Conservation (phyloP, 805 yeast genomes). For the Osmozyma mogii region DNA sequence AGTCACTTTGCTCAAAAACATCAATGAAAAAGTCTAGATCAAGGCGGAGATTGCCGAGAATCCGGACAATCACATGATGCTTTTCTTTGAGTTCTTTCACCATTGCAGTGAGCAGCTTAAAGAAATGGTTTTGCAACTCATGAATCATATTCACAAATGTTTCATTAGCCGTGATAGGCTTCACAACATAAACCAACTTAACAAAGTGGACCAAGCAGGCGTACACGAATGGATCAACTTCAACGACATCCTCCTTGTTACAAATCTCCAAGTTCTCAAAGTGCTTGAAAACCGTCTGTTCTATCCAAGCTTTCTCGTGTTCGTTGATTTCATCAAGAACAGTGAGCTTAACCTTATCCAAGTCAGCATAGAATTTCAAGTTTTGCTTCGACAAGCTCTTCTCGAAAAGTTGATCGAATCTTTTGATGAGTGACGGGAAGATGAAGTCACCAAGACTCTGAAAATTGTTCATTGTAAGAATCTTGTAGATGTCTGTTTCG, state of each 20-base stretch:
- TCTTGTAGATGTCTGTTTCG: conserved; percentile 26
- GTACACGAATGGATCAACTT: conserved; percentile 33
- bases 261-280: conserved; percentile 8
- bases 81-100: conserved; percentile 17
- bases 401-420: conserved; percentile 28
- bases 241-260: conserved; percentile 3
- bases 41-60: conserved; percentile 24
- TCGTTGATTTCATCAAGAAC: conserved; percentile 33
- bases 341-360: conserved; percentile 32
- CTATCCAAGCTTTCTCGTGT: conserved; percentile 28
- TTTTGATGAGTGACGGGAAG: conserved; percentile 24
- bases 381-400: conserved; percentile 30
- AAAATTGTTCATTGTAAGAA: conserved; percentile 37
- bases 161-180: conserved; percentile 31
- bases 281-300: conserved; percentile 19
- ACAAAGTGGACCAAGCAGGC: conserved; percentile 34
- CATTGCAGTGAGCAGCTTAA: conserved; percentile 25
- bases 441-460: conserved; percentile 25
- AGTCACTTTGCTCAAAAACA: conserved; percentile 28
- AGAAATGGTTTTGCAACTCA: conserved; percentile 29
- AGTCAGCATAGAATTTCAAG: conserved; percentile 32
- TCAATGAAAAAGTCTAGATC: conserved; percentile 33
- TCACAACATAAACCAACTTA: conserved; percentile 29
- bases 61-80: conserved; percentile 8
- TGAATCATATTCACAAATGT: conserved; percentile 29